These are phyloP conservation scores for Dactylonectria estremocensis DNA, from an alignment of 2,329 filamentous ascomycete species.

Conservation along the genomic window DNA sequence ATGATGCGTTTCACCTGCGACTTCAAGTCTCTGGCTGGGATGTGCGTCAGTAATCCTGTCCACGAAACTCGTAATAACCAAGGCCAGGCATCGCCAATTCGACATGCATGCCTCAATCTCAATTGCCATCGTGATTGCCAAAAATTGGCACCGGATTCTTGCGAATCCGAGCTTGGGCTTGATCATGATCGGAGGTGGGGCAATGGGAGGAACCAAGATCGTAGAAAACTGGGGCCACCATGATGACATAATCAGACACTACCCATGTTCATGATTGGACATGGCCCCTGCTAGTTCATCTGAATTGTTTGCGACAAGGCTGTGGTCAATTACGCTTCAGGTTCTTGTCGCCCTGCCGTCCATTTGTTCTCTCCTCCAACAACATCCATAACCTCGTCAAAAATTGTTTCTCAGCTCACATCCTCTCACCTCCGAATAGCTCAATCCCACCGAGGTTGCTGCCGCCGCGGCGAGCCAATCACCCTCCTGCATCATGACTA, in stretches of 20 bases:
- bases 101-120: not conserved
- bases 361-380: slow-evolving; percentile 18
- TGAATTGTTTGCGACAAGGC: slow-evolving; percentile 45
- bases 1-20: not conserved
- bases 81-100: not conserved
- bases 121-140: slow-evolving; percentile 2
- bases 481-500: slow-evolving; percentile 57
- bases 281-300: slow-evolving; percentile 16
- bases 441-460: slow-evolving; percentile 11
- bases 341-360: slow-evolving; percentile 1
- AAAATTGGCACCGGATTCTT: not conserved
- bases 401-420: not conserved
- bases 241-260: slow-evolving; percentile 41
- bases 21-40: too few relatives aligned
- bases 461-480: slow-evolving; percentile 28
- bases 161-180: slow-evolving; percentile 22
- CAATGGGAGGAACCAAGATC: slow-evolving; percentile 17
- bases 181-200: slow-evolving; percentile 27
- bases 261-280: slow-evolving; percentile 36
- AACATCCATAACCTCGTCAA: not conserved
- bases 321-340: slow-evolving; percentile 29
- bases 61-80: too few relatives aligned
- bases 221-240: slow-evolving; percentile 12
- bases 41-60: too few relatives aligned
- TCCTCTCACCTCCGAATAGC: not conserved